Conservation (phyloP, 2,329 filamentous ascomycete genomes). For the Trichoderma semiorbis region DNA sequence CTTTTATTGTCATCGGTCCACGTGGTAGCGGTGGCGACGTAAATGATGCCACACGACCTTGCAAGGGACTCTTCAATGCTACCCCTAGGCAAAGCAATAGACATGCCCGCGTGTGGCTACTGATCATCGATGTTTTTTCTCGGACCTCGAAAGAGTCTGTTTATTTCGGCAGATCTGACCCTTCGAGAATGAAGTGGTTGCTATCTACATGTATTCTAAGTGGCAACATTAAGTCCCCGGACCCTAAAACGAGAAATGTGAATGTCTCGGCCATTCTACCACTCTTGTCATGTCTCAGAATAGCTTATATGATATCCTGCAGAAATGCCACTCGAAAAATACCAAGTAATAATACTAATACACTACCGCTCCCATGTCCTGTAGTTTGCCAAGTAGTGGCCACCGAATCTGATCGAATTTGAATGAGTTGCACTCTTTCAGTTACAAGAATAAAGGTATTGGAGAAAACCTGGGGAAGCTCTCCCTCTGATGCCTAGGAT, state of each 20-base stretch:
- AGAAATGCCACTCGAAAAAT: neutral
- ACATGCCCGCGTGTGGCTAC: neutral
- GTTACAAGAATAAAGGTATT: neutral
- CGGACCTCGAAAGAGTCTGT: neutral
- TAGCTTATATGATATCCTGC: neutral
- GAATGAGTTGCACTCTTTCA: neutral
- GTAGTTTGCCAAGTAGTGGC: neutral
- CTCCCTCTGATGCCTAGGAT: neutral
- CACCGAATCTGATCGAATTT: neutral
- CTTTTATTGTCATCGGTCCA: neutral
- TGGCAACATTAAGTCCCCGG: neutral
- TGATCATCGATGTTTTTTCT: neutral
- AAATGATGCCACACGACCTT: neutral
- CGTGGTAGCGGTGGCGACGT: neutral
- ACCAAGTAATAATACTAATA: neutral
- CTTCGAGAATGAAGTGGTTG: neutral
- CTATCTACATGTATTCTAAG: neutral
- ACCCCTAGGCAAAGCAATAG: neutral
- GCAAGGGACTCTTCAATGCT: neutral
- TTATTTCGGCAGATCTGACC: neutral
- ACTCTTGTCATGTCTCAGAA: neutral
- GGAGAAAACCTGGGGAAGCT: neutral
- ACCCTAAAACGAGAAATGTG: neutral
- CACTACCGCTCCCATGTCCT: neutral
- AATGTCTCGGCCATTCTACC: neutral